Evolutionary conservation across 2,329 filamentous ascomycete species (phyloP).

Genomic region (Dryadomyces sulphureus): DNA sequence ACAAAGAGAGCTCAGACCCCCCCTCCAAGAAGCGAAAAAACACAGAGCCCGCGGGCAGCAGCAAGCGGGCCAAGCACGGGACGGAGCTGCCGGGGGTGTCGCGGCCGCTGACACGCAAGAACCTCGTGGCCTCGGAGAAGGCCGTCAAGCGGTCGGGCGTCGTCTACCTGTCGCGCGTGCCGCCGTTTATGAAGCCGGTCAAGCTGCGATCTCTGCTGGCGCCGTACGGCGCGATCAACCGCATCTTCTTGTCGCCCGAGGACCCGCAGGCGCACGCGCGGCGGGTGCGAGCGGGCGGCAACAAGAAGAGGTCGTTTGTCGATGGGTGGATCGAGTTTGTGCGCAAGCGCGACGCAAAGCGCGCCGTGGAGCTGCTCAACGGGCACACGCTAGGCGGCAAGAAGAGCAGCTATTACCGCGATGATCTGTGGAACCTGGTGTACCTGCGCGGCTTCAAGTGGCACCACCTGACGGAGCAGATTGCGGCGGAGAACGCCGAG

Average conservation of each 20-base stretch:
- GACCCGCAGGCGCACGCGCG: conserved; percentile 50
- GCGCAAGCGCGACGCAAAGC: conserved; percentile 61
- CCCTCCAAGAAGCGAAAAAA: no score
- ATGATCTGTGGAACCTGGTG: conserved; percentile 74
- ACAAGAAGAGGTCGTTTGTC: conserved; percentile 68
- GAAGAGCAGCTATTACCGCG: conserved; percentile 69
- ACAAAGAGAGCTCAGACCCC: conserved; percentile 1
- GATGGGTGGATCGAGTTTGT: conserved; percentile 82
- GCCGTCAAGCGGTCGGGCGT: conserved; percentile 63
- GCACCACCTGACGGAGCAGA: conserved; percentile 59
- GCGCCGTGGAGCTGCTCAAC: conserved; percentile 63
- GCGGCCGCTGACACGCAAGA: conserved; percentile 48
- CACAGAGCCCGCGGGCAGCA: no score
- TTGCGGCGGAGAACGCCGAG: conserved; percentile 69
- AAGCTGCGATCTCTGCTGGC: conserved; percentile 63
- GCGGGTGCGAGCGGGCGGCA: conserved; percentile 59
- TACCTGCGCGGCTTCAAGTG: conserved; percentile 80
- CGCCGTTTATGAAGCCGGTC: conserved; percentile 75
- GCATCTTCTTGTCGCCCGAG: conserved; percentile 68
- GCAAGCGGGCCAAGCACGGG: no score
- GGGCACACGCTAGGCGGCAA: conserved; percentile 68
- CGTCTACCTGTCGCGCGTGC: conserved; percentile 69
- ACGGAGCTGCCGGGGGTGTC: conserved; percentile 31
- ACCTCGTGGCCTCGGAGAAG: conserved; percentile 48
- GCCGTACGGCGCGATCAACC: conserved; percentile 61